These are phyloP conservation scores for Botrytis hyacinthi DNA, from an alignment of 2,329 filamentous ascomycete species.

Conservation along the genomic window DNA sequence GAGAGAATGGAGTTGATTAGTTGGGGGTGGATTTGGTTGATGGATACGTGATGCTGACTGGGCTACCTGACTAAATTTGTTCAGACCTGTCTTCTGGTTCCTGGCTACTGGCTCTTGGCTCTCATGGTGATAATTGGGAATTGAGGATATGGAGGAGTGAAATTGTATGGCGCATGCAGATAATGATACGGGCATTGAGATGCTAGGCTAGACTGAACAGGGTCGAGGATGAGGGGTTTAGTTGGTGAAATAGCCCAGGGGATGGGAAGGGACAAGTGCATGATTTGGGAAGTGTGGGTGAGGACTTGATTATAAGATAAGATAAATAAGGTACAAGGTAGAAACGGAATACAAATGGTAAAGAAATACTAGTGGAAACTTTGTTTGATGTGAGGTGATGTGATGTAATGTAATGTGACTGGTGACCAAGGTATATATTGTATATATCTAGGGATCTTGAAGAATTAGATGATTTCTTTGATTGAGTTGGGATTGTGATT, in stretches of 20 bases:
- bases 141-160: background rate
- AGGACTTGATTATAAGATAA: slow-evolving; percentile 11
- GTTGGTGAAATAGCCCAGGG: background rate
- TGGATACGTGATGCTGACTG: background rate
- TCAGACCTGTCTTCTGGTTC: background rate
- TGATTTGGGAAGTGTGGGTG: background rate
- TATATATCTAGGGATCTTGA: too few relatives aligned
- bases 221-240: background rate
- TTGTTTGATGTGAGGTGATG: background rate
- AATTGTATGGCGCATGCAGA: background rate
- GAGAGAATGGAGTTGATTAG: background rate
- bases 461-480: too few relatives aligned
- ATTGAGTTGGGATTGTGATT: too few relatives aligned
- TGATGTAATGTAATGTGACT: background rate
- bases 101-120: background rate
- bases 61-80: background rate
- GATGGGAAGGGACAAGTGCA: too few relatives aligned
- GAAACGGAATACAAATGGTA: slow-evolving; percentile 12
- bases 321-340: background rate
- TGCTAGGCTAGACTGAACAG: background rate
- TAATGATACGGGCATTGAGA: background rate
- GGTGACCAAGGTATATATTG: too few relatives aligned
- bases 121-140: background rate
- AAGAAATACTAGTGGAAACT: background rate
- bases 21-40: background rate